A percentile compares a stretch with the other conserved stretches of the same genome.
These are phyloP conservation scores for Galium porrigens DNA, from an alignment of 305 asterid species.

Conservation along the genomic window DNA sequence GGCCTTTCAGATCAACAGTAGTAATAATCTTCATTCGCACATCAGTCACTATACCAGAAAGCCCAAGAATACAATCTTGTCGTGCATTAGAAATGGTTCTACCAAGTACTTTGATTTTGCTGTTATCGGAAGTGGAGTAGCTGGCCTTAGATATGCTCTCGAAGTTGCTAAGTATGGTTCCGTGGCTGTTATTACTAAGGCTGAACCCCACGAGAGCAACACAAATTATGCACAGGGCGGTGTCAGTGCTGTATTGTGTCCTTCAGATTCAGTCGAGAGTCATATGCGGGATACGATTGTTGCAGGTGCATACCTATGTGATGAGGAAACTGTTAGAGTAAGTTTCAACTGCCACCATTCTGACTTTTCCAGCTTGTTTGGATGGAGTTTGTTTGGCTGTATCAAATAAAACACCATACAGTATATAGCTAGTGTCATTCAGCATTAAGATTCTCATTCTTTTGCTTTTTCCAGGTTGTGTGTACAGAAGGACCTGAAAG, in stretches of 20 bases:
- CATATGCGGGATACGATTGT: slow-evolving; percentile 85
- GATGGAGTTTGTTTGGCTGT: not conserved
- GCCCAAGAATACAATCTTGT: slow-evolving; percentile 26
- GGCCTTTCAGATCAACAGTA: slow-evolving; percentile 24
- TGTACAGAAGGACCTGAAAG: slow-evolving; percentile 99
- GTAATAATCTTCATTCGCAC: slow-evolving; percentile 19
- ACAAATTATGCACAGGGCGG: slow-evolving; percentile 99
- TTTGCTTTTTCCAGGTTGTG: slow-evolving; percentile 48
- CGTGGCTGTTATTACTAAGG: slow-evolving; percentile 87
- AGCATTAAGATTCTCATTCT: slow-evolving; percentile 5
- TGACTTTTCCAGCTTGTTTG: slow-evolving; percentile 7
- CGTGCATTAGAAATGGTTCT: slow-evolving; percentile 45
- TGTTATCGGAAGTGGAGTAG: slow-evolving; percentile 94
- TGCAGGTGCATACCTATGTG: slow-evolving; percentile 95
- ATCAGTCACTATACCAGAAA: slow-evolving; percentile 26
- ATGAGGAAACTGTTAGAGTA: slow-evolving; percentile 93
- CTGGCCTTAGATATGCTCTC: slow-evolving; percentile 95
- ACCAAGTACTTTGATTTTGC: slow-evolving; percentile 70
- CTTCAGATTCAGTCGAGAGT: slow-evolving; percentile 89
- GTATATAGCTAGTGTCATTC: not conserved
- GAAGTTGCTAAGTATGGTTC: slow-evolving; percentile 89
- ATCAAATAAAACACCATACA: not conserved
- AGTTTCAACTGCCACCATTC: not conserved
- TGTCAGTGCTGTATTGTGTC: slow-evolving; percentile 91
- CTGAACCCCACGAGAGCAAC: slow-evolving; percentile 96